phyloP scores from a whole-genome alignment of 1,284 basidiomycete species.

The Tylopilus orsonianus region DNA sequence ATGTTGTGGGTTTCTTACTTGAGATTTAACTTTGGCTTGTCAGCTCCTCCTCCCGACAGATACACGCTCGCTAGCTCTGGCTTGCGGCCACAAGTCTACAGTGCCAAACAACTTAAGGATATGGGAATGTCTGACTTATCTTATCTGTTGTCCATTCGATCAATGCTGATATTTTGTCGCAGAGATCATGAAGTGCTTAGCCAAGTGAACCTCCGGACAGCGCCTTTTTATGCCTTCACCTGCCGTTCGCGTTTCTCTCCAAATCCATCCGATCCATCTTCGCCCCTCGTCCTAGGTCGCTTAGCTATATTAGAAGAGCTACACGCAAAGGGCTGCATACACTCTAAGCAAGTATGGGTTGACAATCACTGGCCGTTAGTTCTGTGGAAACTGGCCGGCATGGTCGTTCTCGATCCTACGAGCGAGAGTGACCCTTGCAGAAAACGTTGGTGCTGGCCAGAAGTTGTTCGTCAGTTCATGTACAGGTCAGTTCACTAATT shows the following conservation, averaged over 20 bases:
- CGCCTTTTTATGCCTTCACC: slow-evolving; percentile 67
- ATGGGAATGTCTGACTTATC: slow-evolving; percentile 58
- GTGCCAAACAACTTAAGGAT: slow-evolving; percentile 46
- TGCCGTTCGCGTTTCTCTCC: slow-evolving; percentile 29
- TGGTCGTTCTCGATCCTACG: slow-evolving; percentile 71
- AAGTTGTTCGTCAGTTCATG: slow-evolving; percentile 79
- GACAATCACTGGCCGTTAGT: slow-evolving; percentile 90
- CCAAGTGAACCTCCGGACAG: slow-evolving; percentile 57
- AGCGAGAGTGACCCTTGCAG: slow-evolving; percentile 46
- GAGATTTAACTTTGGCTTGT: slow-evolving; percentile 3
- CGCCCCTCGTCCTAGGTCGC: slow-evolving; percentile 44
- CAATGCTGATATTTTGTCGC: slow-evolving; percentile 14
- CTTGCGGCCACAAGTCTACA: slow-evolving; percentile 58
- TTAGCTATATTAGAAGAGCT: slow-evolving; percentile 54
- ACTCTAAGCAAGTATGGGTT: slow-evolving; percentile 80
- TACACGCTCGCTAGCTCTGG: slow-evolving; percentile 49
- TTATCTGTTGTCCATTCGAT: neutral
- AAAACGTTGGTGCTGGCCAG: slow-evolving; percentile 76
- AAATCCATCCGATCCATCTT: slow-evolving; percentile 17
- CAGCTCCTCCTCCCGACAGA: slow-evolving; percentile 44
- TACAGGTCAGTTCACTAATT: slow-evolving; percentile 63
- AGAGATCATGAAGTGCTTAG: slow-evolving; percentile 58
- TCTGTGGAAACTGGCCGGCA: slow-evolving; percentile 92
- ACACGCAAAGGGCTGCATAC: slow-evolving; percentile 49
- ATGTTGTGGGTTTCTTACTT: neutral